Base-by-base conservation (phyloP, 2,329 filamentous ascomycete species). In the Ophiostoma tasmaniense region DNA sequence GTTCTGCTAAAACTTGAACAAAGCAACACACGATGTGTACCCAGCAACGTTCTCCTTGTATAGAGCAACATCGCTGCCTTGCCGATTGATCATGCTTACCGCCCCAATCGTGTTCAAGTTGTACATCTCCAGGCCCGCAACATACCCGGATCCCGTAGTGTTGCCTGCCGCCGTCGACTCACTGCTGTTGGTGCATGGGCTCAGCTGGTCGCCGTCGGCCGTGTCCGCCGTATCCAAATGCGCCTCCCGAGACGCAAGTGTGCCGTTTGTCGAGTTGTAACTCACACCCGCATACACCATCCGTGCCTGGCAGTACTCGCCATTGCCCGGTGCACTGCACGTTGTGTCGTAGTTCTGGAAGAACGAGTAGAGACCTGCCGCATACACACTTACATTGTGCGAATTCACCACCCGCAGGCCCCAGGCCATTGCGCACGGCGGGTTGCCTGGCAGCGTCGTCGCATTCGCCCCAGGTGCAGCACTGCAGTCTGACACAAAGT, bases 301-400 rank as follows among this genome's bases (percentile, higher is more conserved):
- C 33, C 77, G 75, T 2, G 75, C 74, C 74, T 82, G 80, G 75
- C 81, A 82, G 61, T 78, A 77, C 37, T 78, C 77, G 75, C 78
- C 13, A 30, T 76, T 74, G 0, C 75, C 76, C 3, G 78, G 73
- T 5, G 76, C 75, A 22, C 76, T 77, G 73, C 80, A 83, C 45
- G 69, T 69, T 2, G 72, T 81, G 73, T 83, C 81, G 74, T 88
- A 86, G 75, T 86, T 82, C 75, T 85, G 83, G 77, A 89, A 89
- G 72, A 83, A 85, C 39, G 77, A 79, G 78, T 90, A 90, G 37
- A 88, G 75, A 0, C 87, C 88, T 0, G 83, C 85, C 22, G 87
- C 87, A 70, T 88, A 87, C 65, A 85, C 76, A 70, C 82, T 76
- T 64, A 89, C 77, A 70, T 82, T 79, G 5, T 75, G 76, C 22